Evolutionary conservation across 2,329 filamentous ascomycete species (phyloP).

Genomic region (Exophiala lecanii-corni): DNA sequence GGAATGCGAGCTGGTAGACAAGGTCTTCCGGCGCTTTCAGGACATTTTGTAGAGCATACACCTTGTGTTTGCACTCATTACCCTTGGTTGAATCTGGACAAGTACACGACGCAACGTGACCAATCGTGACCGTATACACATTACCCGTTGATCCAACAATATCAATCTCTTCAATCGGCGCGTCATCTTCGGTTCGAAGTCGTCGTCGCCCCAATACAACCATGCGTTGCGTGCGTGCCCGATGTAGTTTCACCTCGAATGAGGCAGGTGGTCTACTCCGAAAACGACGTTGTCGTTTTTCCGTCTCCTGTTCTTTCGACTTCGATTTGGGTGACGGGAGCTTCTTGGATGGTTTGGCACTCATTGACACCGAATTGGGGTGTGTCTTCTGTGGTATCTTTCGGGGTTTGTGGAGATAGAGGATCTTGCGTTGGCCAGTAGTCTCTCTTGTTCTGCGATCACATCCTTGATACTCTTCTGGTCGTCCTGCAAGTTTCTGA

Average conservation of each 20-base stretch:
- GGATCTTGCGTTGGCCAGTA: no score
- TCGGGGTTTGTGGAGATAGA: no score
- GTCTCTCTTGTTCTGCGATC: no score
- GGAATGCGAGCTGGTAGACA: conserved; percentile 56
- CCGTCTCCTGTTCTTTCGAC: conserved; percentile 29
- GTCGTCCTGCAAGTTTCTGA: no score
- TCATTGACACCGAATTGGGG: no score
- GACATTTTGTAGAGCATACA: conserved; percentile 48
- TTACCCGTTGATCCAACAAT: conserved; percentile 60
- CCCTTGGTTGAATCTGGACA: conserved; percentile 53
- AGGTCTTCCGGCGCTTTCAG: conserved; percentile 54
- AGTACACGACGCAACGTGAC: conserved; percentile 48
- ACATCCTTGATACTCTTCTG: no score
- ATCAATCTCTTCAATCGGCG: conserved; percentile 48
- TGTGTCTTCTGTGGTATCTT: no score
- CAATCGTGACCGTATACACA: conserved; percentile 53
- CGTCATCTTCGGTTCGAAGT: conserved; percentile 37
- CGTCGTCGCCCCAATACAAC: conserved; percentile 52
- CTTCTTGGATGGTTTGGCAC: not conserved
- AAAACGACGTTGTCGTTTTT: conserved; percentile 40
- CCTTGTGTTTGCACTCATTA: conserved; percentile 56
- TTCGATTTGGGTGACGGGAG: conserved; percentile 10
- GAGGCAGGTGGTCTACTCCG: conserved; percentile 41
- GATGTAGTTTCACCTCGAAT: conserved; percentile 44
- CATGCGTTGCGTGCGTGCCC: conserved; percentile 51